Evolutionary conservation across 352 stramenopile genomes (phyloP).

Genomic region (Pythium scleroteichum): DNA sequence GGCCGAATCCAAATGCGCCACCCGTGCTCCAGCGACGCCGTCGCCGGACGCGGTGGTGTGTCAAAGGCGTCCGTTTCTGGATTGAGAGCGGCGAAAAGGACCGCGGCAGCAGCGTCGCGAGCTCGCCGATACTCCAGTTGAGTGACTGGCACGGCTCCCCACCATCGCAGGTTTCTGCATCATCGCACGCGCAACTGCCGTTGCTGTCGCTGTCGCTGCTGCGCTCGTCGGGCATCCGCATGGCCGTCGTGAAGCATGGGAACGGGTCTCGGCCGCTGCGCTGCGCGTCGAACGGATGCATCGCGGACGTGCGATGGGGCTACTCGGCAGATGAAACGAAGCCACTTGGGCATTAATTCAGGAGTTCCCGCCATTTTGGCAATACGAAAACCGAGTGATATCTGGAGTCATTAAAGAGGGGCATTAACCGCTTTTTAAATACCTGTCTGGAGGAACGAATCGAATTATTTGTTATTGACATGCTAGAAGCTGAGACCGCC

Average conservation of each 20-base stretch:
- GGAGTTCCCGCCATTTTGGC: not conserved
- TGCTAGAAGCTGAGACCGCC: slow-evolving; percentile 78
- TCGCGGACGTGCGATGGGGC: not conserved
- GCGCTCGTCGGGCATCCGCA: slow-evolving; percentile 25
- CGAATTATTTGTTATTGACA: not conserved
- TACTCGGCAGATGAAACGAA: slow-evolving; percentile 7
- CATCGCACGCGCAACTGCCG: slow-evolving; percentile 19
- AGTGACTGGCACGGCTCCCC: slow-evolving; percentile 2
- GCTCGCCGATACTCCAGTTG: slow-evolving; percentile 72
- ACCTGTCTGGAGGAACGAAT: not conserved
- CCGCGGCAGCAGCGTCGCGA: slow-evolving; percentile 58
- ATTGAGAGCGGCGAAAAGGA: slow-evolving; percentile 48
- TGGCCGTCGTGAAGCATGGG: slow-evolving; percentile 44
- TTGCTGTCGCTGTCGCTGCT: slow-evolving; percentile 10
- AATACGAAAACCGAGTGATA: slow-evolving; percentile 20
- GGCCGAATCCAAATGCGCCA: not conserved
- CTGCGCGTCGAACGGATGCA: slow-evolving; percentile 50
- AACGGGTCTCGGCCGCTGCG: slow-evolving; percentile 47
- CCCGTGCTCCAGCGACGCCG: slow-evolving; percentile 13
- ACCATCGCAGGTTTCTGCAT: not conserved
- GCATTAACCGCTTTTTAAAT: too few species aligned
- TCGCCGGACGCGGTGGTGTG: not conserved
- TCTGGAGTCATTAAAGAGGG: not conserved
- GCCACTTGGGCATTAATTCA: slow-evolving; percentile 1
- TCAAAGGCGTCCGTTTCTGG: slow-evolving; percentile 30